Percentiles rank a stretch among this genome's conserved stretches.
phyloP scores from a whole-genome alignment of 2,329 filamentous ascomycete species.

The Talaromyces sp. region DNA sequence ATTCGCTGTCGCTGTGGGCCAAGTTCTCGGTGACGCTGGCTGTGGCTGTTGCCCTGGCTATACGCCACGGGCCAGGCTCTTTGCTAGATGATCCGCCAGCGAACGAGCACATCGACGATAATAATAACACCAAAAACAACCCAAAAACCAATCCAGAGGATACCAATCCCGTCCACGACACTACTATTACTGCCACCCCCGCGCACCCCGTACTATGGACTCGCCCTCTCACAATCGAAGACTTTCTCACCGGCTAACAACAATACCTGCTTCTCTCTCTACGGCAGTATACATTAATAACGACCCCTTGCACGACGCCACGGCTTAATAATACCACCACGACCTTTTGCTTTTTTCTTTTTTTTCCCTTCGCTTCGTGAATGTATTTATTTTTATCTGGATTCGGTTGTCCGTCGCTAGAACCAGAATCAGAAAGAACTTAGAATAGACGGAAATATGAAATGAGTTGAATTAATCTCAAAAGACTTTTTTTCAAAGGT shows the following conservation, averaged over 20 bases:
- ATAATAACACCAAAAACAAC: background rate
- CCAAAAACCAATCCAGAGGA: background rate
- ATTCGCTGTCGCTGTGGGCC: conserved; percentile 39
- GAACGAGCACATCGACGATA: background rate
- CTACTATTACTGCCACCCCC: background rate
- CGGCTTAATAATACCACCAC: background rate
- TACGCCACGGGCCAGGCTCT: conserved; percentile 41
- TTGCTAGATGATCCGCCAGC: conserved; percentile 21
- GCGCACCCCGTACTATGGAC: background rate
- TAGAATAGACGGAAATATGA: background rate
- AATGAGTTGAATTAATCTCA: background rate
- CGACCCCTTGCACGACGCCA: background rate
- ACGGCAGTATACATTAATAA: background rate
- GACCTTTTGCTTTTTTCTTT: background rate
- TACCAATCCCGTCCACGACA: background rate
- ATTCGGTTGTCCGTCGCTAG: background rate
- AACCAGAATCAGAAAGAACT: background rate
- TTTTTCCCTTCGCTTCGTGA: background rate
- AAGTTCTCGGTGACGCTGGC: conserved; percentile 45
- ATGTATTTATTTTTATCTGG: background rate
- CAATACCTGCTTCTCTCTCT: background rate
- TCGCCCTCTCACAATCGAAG: background rate
- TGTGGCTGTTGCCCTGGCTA: conserved; percentile 44
- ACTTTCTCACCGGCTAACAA: conserved; percentile 7
- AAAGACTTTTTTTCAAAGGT: background rate